Conservation (phyloP, 768 basidiomycete genomes). For the Tricholoma bakamatsutake region DNA sequence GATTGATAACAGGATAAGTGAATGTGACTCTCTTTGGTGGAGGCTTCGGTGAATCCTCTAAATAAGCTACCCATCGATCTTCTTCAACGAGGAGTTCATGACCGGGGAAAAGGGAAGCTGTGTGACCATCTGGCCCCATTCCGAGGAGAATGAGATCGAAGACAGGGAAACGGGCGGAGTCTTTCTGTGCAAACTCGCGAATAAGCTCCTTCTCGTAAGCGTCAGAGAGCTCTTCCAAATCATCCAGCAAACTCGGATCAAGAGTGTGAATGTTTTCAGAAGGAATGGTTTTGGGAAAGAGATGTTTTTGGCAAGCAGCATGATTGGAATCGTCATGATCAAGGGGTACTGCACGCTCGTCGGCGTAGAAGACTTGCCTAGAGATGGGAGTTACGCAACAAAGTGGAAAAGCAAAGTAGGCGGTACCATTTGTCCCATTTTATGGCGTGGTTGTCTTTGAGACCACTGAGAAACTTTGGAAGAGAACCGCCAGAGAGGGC, state of each 20-base stretch:
- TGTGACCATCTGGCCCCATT: conserved; percentile 98
- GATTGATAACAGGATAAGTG: conserved; percentile 88
- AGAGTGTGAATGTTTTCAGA: conserved; percentile 75
- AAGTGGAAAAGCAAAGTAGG: conserved; percentile 6
- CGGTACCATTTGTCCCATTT: conserved; percentile 93
- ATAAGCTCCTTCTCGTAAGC: conserved; percentile 83
- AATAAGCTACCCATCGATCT: conserved; percentile 91
- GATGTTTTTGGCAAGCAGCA: conserved; percentile 57
- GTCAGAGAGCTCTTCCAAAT: conserved; percentile 77
- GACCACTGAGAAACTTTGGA: conserved; percentile 71
- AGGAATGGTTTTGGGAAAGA: conserved; percentile 82
- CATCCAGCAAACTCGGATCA: conserved; percentile 58
- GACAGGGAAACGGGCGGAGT: conserved; percentile 92
- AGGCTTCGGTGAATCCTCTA: conserved; percentile 93
- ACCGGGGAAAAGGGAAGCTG: conserved; percentile 94
- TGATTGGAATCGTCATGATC: conserved; percentile 94
- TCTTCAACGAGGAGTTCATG: conserved; percentile 79
- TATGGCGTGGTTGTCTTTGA: conserved; percentile 56
- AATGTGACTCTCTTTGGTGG: conserved; percentile 88
- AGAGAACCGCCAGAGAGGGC: conserved; percentile 93
- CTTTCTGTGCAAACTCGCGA: conserved; percentile 84
- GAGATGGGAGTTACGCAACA: background rate
- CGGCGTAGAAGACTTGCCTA: conserved; percentile 97
- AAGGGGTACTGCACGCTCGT: conserved; percentile 92
- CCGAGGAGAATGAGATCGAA: conserved; percentile 98